A percentile compares a stretch with the other conserved stretches of the same genome.
These are phyloP conservation scores for Haemoproteus tartakovskyi DNA, from an alignment of 169 alveolate genomes.

Conservation along the genomic window DNA sequence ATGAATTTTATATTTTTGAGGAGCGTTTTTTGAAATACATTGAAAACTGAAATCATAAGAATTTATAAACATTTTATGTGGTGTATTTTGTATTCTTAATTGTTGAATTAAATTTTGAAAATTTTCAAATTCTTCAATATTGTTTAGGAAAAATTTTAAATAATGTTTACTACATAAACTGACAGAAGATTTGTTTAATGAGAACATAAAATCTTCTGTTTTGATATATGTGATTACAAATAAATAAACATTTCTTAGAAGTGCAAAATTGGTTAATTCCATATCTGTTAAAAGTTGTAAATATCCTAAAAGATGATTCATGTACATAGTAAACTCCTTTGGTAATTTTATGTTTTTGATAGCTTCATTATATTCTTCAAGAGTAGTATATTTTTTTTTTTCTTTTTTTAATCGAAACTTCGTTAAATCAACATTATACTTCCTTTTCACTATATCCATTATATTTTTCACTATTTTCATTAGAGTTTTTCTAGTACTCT, in stretches of 20 bases:
- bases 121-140: slow-evolving; percentile 40
- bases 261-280: slow-evolving; percentile 49
- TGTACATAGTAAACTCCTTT: slow-evolving; percentile 4
- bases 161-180: slow-evolving; percentile 28
- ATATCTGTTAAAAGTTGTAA: slow-evolving; percentile 54
- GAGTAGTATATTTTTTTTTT: not conserved
- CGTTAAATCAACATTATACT: slow-evolving; percentile 18
- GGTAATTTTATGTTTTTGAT: slow-evolving; percentile 1
- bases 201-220: slow-evolving; percentile 48
- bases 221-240: slow-evolving; percentile 32
- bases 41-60: too few species aligned
- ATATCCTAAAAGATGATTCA: slow-evolving; percentile 46
- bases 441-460: slow-evolving; percentile 3
- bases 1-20: too few species aligned
- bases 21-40: too few species aligned
- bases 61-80: too few species aligned
- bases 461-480: slow-evolving; percentile 8
- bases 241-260: slow-evolving; percentile 33
- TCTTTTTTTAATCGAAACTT: too few species aligned
- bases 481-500: slow-evolving; percentile 5
- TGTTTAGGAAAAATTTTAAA: slow-evolving; percentile 34
- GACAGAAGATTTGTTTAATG: slow-evolving; percentile 13
- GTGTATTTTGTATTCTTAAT: too few species aligned
- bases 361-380: not conserved
- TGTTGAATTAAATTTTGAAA: slow-evolving; percentile 18